These are phyloP conservation scores for Fusarium pilosicola DNA, from an alignment of 2,329 filamentous ascomycete genomes.

Conservation along the genomic window DNA sequence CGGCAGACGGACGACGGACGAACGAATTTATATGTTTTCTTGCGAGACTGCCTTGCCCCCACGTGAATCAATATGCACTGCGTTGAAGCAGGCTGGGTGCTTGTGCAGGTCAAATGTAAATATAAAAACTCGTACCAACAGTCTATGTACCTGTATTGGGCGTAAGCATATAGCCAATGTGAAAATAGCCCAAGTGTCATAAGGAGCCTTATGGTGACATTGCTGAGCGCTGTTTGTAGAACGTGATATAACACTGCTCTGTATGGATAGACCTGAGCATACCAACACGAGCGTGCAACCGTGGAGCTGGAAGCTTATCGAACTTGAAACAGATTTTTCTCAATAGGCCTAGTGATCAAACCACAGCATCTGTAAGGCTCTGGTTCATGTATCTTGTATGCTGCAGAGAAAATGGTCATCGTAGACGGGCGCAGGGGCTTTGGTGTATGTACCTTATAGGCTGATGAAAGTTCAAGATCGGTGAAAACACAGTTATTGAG, in stretches of 20 bases:
- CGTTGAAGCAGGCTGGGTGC: background rate
- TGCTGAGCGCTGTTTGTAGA: background rate
- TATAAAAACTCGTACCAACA: background rate
- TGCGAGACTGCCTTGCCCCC: background rate
- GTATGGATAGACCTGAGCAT: background rate
- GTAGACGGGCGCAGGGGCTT: background rate
- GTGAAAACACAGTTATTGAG: background rate
- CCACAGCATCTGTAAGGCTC: background rate
- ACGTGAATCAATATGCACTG: background rate
- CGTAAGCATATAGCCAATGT: background rate
- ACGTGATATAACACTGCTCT: too few species aligned
- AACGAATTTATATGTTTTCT: background rate
- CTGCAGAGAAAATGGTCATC: background rate
- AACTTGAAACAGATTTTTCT: background rate
- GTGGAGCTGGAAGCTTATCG: background rate
- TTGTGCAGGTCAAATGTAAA: background rate
- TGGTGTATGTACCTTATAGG: background rate
- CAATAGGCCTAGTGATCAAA: background rate
- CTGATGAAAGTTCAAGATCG: background rate
- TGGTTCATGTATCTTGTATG: background rate
- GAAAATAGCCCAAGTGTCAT: background rate
- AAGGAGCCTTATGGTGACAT: background rate
- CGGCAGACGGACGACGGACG: too few species aligned
- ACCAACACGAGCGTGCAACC: background rate
- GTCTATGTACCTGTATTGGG: background rate